Percentiles rank a stretch among this genome's conserved stretches.
These are phyloP conservation scores for Aureobasidium zeae DNA, from an alignment of 2,329 filamentous ascomycete species.

Conservation along the genomic window DNA sequence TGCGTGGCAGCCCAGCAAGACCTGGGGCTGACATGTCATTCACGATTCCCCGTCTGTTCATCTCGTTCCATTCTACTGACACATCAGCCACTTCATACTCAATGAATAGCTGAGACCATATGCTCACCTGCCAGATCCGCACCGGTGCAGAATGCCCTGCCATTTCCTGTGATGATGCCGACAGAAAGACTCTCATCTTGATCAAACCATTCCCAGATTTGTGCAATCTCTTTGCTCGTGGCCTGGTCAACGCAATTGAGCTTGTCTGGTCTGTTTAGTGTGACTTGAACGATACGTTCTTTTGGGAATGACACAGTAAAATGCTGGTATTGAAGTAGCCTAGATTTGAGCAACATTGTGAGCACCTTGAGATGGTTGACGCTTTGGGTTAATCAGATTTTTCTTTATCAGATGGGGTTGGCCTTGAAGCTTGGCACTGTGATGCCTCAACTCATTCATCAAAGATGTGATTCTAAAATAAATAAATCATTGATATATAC, in stretches of 20 bases:
- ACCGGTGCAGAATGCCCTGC: constrained; percentile 47
- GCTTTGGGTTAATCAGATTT: background rate
- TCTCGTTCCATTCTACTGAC: constrained; percentile 23
- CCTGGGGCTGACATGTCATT: constrained; percentile 32
- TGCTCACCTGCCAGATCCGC: constrained; percentile 45
- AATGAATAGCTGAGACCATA: background rate
- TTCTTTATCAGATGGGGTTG: background rate
- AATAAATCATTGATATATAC: too few relatives aligned
- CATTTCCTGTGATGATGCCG: constrained; percentile 42
- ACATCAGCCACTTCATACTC: background rate
- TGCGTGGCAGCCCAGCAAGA: constrained; percentile 47
- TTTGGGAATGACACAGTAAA: constrained; percentile 37
- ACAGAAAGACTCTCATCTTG: constrained; percentile 25
- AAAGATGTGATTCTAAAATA: too few relatives aligned
- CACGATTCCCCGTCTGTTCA: constrained; percentile 20
- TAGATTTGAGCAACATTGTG: constrained; percentile 15
- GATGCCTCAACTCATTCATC: too few relatives aligned
- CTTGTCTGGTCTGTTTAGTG: constrained; percentile 26
- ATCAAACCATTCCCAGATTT: constrained; percentile 47
- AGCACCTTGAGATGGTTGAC: background rate
- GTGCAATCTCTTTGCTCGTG: constrained; percentile 41
- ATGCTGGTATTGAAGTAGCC: constrained; percentile 8
- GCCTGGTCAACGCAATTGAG: constrained; percentile 17
- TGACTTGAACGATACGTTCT: constrained; percentile 42
- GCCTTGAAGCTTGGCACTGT: too few relatives aligned